phyloP scores from a whole-genome alignment of 352 stramenopile genomes.

The Pythium chondricola region DNA sequence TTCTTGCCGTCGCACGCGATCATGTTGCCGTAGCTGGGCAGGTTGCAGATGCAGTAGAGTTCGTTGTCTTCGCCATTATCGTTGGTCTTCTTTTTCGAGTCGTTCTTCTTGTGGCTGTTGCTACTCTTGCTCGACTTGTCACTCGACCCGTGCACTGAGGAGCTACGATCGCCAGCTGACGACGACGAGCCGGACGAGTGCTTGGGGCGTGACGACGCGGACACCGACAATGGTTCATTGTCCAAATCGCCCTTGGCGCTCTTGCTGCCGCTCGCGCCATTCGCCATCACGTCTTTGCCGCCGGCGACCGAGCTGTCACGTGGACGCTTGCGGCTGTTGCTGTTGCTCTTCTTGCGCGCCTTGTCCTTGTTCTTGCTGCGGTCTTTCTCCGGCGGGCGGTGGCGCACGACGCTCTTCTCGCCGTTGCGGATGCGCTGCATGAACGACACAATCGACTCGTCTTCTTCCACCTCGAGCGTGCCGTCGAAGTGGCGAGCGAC shows the following conservation, averaged over 20 bases:
- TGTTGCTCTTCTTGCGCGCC: constrained; percentile 72
- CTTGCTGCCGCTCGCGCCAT: constrained; percentile 34
- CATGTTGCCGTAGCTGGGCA: constrained; percentile 86
- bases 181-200: neutral
- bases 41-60: constrained; percentile 85
- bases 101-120: constrained; percentile 3
- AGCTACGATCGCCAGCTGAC: neutral
- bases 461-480: constrained; percentile 75
- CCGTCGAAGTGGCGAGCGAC: constrained; percentile 78
- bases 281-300: constrained; percentile 56
- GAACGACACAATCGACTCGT: constrained; percentile 83
- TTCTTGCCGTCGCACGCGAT: constrained; percentile 86
- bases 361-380: constrained; percentile 60
- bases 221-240: no score
- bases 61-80: constrained; percentile 78
- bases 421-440: constrained; percentile 81
- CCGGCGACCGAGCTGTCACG: constrained; percentile 31
- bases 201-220: no score
- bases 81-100: constrained; percentile 26
- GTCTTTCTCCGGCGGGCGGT: constrained; percentile 52
- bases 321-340: constrained; percentile 62
- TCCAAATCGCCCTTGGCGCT: no score
- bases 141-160: neutral
- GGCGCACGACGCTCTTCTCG: constrained; percentile 53
- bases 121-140: neutral